Evolutionary conservation across 2,329 filamentous ascomycete species (phyloP).

Genomic region (Sporothrix protearum): DNA sequence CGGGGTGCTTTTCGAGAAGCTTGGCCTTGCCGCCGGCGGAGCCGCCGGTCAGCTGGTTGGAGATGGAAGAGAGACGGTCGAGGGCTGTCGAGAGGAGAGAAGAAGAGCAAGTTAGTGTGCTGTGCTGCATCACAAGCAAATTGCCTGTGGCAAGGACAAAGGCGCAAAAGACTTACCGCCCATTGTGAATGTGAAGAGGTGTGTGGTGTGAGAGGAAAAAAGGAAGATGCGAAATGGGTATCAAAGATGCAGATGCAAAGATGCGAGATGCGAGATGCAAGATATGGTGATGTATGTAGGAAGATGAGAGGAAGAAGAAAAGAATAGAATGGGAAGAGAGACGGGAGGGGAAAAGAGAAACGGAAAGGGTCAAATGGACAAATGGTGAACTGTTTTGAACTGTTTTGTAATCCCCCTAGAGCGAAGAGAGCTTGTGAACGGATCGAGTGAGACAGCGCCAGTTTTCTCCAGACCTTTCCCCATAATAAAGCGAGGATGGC

Average conservation of each 20-base stretch:
- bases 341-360: not conserved
- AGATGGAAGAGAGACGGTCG: conserved; percentile 58
- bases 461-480: conserved; percentile 8
- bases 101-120: not conserved
- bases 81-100: conserved; percentile 41
- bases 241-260: not conserved
- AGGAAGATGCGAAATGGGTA: conserved; percentile 1
- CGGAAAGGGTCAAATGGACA: not conserved
- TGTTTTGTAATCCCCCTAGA: conserved; percentile 15
- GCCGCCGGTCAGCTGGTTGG: conserved; percentile 54
- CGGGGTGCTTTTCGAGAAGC: conserved; percentile 62
- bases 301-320: not conserved
- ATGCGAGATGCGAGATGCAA: not conserved
- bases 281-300: not conserved
- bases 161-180: conserved; percentile 27
- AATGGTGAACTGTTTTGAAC: conserved; percentile 2
- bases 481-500: conserved; percentile 15
- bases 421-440: not conserved
- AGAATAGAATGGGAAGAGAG: not conserved
- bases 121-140: not conserved
- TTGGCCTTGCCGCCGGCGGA: conserved; percentile 49
- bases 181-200: conserved; percentile 25
- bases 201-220: not conserved
- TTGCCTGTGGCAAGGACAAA: not conserved
- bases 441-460: conserved; percentile 9